phyloP scores from a whole-genome alignment of 1,284 basidiomycete species.

The Rhodofomes roseus region DNA sequence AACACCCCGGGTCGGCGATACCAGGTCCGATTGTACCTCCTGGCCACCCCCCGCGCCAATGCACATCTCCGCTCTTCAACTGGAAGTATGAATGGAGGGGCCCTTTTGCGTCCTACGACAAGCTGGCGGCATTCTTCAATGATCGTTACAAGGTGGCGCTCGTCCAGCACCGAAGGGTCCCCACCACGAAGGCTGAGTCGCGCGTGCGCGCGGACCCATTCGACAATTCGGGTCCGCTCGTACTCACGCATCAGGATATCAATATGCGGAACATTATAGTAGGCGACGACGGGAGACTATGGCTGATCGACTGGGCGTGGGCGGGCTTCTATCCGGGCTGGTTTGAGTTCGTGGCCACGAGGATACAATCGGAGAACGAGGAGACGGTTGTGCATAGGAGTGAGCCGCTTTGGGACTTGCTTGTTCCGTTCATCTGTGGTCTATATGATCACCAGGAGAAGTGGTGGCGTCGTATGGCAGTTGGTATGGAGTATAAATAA shows the following conservation, averaged over 20 bases:
- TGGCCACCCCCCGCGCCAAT: neutral
- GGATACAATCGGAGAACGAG: neutral
- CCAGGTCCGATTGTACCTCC: neutral
- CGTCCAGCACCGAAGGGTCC: neutral
- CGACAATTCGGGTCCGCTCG: constrained; percentile 17
- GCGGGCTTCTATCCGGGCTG: constrained; percentile 29
- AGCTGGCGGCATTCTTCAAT: constrained; percentile 10
- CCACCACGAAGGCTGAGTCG: neutral
- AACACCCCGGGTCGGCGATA: neutral
- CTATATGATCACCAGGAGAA: neutral
- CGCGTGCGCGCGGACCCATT: constrained; percentile 17
- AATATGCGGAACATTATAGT: constrained; percentile 24
- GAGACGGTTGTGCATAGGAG: neutral
- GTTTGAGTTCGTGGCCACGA: constrained; percentile 22
- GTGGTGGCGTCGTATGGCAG: neutral
- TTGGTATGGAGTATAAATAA: neutral
- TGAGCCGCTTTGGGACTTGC: neutral
- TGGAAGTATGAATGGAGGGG: neutral
- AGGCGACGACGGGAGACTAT: constrained; percentile 22
- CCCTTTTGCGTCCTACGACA: constrained; percentile 9
- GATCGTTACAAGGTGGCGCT: neutral
- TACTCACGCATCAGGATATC: constrained; percentile 27
- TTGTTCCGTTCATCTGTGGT: neutral
- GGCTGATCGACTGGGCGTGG: constrained; percentile 29
- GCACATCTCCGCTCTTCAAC: neutral